These are phyloP conservation scores for Phytophthora tubulina DNA, from an alignment of 352 stramenopile species.

Conservation along the genomic window DNA sequence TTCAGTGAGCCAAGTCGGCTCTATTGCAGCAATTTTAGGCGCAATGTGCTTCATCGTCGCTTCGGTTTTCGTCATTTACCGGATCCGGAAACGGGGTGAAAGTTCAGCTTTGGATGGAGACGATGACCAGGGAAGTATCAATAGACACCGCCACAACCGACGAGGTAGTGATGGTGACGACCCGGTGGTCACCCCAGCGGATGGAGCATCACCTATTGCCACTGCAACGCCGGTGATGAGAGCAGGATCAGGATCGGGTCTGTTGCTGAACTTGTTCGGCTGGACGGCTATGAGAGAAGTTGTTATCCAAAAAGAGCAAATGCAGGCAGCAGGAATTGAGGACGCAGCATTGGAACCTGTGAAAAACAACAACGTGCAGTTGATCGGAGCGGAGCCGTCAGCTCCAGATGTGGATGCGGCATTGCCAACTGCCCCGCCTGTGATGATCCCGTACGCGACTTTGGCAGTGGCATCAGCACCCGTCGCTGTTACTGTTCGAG, in stretches of 20 bases:
- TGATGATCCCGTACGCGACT: conserved; percentile 42
- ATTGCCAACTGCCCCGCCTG: conserved; percentile 36
- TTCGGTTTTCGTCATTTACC: conserved; percentile 62
- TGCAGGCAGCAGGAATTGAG: conserved; percentile 46
- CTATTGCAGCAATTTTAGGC: conserved; percentile 48
- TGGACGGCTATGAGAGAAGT: conserved; percentile 66
- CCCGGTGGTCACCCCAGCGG: conserved; percentile 37
- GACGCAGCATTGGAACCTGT: conserved; percentile 47
- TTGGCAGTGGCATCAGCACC: conserved; percentile 33
- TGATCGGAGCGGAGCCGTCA: conserved; percentile 52
- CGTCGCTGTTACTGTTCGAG: conserved; percentile 37
- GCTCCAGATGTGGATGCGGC: conserved; percentile 38
- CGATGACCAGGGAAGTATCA: conserved; percentile 22
- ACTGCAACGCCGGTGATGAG: conserved; percentile 42
- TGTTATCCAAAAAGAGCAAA: conserved; percentile 63
- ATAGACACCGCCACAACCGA: conserved; percentile 23
- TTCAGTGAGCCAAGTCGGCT: conserved; percentile 32
- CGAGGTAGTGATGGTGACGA: conserved; percentile 38
- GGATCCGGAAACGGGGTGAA: conserved; percentile 51
- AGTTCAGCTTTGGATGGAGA: conserved; percentile 22
- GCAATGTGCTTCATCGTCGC: conserved; percentile 60
- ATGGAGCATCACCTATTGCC: conserved; percentile 42
- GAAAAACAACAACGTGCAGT: conserved; percentile 55
- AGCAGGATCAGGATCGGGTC: conserved; percentile 37
- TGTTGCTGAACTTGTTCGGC: conserved; percentile 63